phyloP scores from a whole-genome alignment of 176 grass and related monocot genomes.

The Eleusine coracana region DNA sequence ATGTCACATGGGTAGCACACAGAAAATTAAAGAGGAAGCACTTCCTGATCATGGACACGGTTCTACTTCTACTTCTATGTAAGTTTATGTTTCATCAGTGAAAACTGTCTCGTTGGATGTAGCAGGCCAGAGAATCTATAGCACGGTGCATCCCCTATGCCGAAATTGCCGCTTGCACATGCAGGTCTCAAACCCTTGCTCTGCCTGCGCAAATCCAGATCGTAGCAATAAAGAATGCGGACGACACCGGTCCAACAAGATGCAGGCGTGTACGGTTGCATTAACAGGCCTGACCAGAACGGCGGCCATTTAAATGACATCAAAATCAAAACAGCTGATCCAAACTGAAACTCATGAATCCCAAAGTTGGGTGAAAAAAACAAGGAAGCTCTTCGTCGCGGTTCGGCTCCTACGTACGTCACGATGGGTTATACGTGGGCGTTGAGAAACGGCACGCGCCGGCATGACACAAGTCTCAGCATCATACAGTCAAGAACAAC shows the following conservation, averaged over 20 bases:
- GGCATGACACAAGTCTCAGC: not conserved
- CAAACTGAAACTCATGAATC: not conserved
- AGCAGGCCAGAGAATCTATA: constrained; percentile 20
- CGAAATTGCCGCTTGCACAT: constrained; percentile 2
- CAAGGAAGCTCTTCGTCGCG: not conserved
- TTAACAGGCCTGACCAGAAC: not conserved
- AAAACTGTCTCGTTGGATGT: not conserved
- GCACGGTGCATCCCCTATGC: not conserved
- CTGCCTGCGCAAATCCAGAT: not conserved
- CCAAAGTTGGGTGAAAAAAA: not conserved
- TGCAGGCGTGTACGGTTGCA: not conserved
- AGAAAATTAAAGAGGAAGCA: not conserved
- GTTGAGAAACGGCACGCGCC: not conserved
- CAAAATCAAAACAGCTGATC: not conserved
- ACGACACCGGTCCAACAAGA: constrained; percentile 1
- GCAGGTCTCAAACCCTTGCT: not conserved
- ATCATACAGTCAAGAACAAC: not conserved
- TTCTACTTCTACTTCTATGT: not conserved
- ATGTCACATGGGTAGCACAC: not conserved
- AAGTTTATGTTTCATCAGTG: not conserved
- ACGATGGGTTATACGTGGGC: not conserved
- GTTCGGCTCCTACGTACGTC: not conserved
- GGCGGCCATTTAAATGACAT: not conserved
- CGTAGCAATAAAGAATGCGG: not conserved
- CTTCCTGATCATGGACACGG: not conserved